Evolutionary conservation across 2,329 filamentous ascomycete species (phyloP), one percentile per base, ranked within the genome.

Genomic region (Teratosphaeria pseudoeucalypti): DNA sequence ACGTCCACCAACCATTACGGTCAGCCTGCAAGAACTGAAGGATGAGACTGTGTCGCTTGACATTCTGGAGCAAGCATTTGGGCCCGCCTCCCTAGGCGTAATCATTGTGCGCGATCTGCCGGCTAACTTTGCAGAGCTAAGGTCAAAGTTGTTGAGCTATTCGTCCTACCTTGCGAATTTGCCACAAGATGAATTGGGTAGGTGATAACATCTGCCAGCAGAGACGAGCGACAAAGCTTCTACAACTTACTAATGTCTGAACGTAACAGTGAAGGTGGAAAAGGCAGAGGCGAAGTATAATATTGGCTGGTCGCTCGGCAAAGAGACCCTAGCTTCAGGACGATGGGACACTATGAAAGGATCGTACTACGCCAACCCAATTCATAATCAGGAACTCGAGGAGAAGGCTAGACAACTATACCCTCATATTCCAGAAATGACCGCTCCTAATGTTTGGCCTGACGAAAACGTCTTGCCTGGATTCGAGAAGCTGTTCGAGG

Each of bases 51-150:
- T 92, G 54, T 80, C 87, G 0, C 87, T 90, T 57, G 81, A 83
- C 59, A 82, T 82, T 0, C 80, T 94, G 11, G 83, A 89, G 67
- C 75, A 87, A 66, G 94, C 94, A 0, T 97, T 99, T 71, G 94
- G 94, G 0, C 90, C 92, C 1, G 85, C 89, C 29, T 96, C 91
- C 2, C 79, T 97, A 12, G 94, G 94, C 0, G 96, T 99, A 57
- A 86, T 99, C 58, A 78, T 97, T n/a, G 92, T 99, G 55, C 90
- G 88, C 71, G 89, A 91, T 71, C 83, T 97, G 0, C 89, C 91
- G 0, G 63, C 80, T 6, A 79, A 84, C 57, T 99, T 95, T 68
- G 74, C 81, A 14, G 75, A 81, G n/a, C 77, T 96, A 52, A 84
- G 94, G 62, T 82, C 82, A 61, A 82, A 82, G 61, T 82, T 95